These are phyloP conservation scores for Podila epicladia DNA, from an alignment of 192 early-diverging fungal genomes.

Conservation along the genomic window DNA sequence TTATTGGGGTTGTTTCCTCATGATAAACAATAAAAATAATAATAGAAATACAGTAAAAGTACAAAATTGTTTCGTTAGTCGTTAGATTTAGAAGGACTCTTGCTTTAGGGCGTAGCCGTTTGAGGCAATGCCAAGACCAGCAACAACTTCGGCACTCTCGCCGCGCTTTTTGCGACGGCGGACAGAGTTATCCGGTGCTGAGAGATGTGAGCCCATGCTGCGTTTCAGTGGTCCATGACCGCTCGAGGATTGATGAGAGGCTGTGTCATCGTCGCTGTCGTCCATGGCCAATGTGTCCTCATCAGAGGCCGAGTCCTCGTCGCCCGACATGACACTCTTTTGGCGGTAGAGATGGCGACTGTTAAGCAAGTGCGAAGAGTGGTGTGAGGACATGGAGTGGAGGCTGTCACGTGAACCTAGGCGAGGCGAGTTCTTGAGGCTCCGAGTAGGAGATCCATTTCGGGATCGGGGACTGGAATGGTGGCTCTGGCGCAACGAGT, in stretches of 20 bases:
- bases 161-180: slow-evolving; percentile 48
- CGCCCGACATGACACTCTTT: slow-evolving; percentile 38
- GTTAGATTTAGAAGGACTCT: slow-evolving; percentile 24
- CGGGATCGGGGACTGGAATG: slow-evolving; percentile 23
- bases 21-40: neutral
- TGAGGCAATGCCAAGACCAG: slow-evolving; percentile 20
- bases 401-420: slow-evolving; percentile 18
- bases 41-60: neutral
- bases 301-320: slow-evolving; percentile 42
- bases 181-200: slow-evolving; percentile 24
- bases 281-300: slow-evolving; percentile 27
- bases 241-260: neutral
- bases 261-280: slow-evolving; percentile 30
- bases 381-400: slow-evolving; percentile 6
- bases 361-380: slow-evolving; percentile 1
- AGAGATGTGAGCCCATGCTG: slow-evolving; percentile 31
- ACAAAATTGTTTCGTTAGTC: slow-evolving; percentile 1
- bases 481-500: slow-evolving; percentile 40
- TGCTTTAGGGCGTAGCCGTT: slow-evolving; percentile 30
- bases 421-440: slow-evolving; percentile 40
- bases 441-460: slow-evolving; percentile 30
- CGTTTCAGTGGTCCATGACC: slow-evolving; percentile 48
- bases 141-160: slow-evolving; percentile 39
- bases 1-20: neutral
- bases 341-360: slow-evolving; percentile 43